Percentiles rank a stretch among this genome's conserved stretches.
Evolutionary conservation across 352 stramenopile species (phyloP).

Genomic region (Globisporangium cederbergense): DNA sequence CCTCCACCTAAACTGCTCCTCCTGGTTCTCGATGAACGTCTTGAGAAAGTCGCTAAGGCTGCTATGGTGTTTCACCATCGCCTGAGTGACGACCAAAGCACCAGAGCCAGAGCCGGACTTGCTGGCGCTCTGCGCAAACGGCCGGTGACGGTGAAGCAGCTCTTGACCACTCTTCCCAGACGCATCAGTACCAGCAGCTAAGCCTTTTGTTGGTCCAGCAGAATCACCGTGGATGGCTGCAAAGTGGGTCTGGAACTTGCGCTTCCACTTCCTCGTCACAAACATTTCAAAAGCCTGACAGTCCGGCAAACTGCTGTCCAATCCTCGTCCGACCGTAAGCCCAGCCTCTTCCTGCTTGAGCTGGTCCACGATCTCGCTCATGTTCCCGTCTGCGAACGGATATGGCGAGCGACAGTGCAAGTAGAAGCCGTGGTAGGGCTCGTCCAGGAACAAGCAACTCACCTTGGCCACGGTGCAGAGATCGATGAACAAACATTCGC

Average conservation of each 20-base stretch:
- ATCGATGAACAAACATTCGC: constrained; percentile 88
- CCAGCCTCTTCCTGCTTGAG: constrained; percentile 90
- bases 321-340: constrained; percentile 74
- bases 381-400: constrained; percentile 89
- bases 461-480: constrained; percentile 94
- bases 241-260: constrained; percentile 72
- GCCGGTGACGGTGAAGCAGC: constrained; percentile 13
- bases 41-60: constrained; percentile 79
- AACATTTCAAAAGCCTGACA: constrained; percentile 93
- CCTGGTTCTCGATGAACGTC: constrained; percentile 80
- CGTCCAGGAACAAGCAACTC: constrained; percentile 89
- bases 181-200: not conserved
- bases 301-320: constrained; percentile 79
- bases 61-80: constrained; percentile 47
- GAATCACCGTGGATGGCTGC: constrained; percentile 29
- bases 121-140: constrained; percentile 12
- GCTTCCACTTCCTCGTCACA: constrained; percentile 82
- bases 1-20: constrained; percentile 71
- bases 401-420: constrained; percentile 93
- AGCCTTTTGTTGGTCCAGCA: constrained; percentile 1
- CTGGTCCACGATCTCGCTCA: constrained; percentile 90
- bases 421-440: constrained; percentile 93
- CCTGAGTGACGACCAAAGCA: constrained; percentile 31
- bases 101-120: not conserved
- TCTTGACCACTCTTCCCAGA: constrained; percentile 1